phyloP scores from a whole-genome alignment of 495 filamentous ascomycete species.

The Penicillium longicatenatum region DNA sequence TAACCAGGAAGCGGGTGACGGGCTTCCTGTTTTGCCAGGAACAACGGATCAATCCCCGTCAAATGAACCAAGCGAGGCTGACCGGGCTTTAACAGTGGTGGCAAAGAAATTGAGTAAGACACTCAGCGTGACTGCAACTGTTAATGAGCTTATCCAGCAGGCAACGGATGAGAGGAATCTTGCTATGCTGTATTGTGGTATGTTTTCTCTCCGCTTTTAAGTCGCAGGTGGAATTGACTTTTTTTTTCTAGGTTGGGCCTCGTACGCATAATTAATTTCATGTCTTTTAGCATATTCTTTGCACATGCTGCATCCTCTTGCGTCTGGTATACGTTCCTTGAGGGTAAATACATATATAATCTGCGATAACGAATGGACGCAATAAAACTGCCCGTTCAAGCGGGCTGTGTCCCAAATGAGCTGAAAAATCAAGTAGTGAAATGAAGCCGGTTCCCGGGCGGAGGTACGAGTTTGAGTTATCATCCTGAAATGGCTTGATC shows the following conservation, averaged over 20 bases:
- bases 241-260: slow-evolving; percentile 58
- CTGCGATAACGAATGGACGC: too few relatives aligned
- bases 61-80: slow-evolving; percentile 88
- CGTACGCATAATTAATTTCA: slow-evolving; percentile 55
- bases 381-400: too few relatives aligned
- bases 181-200: slow-evolving; percentile 88
- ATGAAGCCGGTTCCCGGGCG: background rate
- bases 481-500: background rate
- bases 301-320: background rate
- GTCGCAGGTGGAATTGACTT: slow-evolving; percentile 16
- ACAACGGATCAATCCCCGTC: slow-evolving; percentile 45
- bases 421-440: background rate
- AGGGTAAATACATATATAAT: too few relatives aligned
- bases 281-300: background rate
- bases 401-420: background rate
- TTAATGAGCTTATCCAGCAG: slow-evolving; percentile 95
- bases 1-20: slow-evolving; percentile 52
- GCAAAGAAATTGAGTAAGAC: slow-evolving; percentile 93
- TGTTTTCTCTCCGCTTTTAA: slow-evolving; percentile 20
- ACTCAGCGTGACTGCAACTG: slow-evolving; percentile 88
- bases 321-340: too few relatives aligned
- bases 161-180: slow-evolving; percentile 91
- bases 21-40: slow-evolving; percentile 36
- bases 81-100: slow-evolving; percentile 87
- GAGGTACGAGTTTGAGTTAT: background rate